phyloP scores from a whole-genome alignment of 257 asterid species.

The Nemophila menziesii region DNA sequence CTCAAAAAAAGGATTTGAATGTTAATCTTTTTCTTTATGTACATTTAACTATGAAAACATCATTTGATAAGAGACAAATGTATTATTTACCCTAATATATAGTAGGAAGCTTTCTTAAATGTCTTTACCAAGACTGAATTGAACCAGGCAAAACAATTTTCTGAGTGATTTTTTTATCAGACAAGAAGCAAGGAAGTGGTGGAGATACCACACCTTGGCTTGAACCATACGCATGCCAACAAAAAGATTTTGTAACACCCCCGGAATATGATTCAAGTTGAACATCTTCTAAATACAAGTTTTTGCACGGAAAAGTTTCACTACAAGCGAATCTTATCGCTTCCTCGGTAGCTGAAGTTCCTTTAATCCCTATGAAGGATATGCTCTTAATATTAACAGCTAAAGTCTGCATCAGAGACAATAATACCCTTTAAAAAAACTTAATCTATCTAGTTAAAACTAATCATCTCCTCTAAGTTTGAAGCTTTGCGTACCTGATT shows the following conservation, averaged over 20 bases:
- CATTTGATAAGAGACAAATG: too few species aligned
- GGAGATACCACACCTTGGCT: conserved; percentile 43
- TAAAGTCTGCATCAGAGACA: conserved; percentile 40
- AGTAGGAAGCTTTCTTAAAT: conserved; percentile 7
- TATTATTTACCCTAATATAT: too few species aligned
- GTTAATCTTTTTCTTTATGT: too few species aligned
- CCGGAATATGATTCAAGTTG: conserved; percentile 27
- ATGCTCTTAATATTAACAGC: conserved; percentile 35
- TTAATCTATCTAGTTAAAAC: neutral
- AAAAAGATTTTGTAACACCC: conserved; percentile 32
- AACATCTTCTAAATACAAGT: conserved; percentile 38
- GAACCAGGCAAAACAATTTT: conserved; percentile 17
- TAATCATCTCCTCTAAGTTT: neutral
- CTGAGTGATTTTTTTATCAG: conserved; percentile 22
- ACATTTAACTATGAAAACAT: too few species aligned
- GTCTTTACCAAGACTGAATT: conserved; percentile 11
- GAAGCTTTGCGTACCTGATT: conserved; percentile 50
- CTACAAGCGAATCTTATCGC: conserved; percentile 57
- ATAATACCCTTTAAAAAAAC: neutral
- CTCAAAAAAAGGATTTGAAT: too few species aligned
- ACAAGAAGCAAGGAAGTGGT: conserved; percentile 42
- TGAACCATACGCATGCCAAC: conserved; percentile 78
- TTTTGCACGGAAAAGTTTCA: conserved; percentile 54
- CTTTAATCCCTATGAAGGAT: conserved; percentile 38
- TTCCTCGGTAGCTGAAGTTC: conserved; percentile 60